Conservation (phyloP, 192 early-diverging fungal species). For the Backusella parvicylindrica region DNA sequence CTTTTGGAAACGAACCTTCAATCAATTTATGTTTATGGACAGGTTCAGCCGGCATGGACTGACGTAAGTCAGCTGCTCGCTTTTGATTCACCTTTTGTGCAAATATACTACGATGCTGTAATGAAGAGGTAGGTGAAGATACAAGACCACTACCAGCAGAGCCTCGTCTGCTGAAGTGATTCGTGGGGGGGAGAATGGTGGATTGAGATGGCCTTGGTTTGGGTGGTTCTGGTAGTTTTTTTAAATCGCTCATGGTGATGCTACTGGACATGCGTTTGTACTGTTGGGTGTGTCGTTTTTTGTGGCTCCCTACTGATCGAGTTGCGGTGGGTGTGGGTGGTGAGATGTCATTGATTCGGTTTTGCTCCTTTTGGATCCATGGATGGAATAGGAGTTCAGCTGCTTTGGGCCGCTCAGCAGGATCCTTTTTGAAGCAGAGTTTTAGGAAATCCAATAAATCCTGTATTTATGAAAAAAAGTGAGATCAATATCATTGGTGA, state of each 20-base stretch:
- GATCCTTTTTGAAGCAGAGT: constrained; percentile 82
- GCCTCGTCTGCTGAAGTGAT: not conserved
- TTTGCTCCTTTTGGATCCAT: constrained; percentile 56
- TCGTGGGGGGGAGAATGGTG: not conserved
- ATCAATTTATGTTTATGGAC: constrained; percentile 42
- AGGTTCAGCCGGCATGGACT: not conserved
- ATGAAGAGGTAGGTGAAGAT: not conserved
- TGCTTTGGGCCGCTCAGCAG: constrained; percentile 67
- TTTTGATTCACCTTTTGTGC: not conserved
- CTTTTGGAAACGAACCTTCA: constrained; percentile 53
- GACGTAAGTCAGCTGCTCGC: not conserved
- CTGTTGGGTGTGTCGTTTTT: constrained; percentile 20
- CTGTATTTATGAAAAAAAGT: constrained; percentile 5
- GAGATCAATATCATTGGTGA: not conserved
- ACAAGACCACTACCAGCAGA: not conserved
- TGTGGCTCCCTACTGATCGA: constrained; percentile 17
- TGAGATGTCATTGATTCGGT: not conserved
- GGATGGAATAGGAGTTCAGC: constrained; percentile 67
- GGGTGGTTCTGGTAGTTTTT: not conserved
- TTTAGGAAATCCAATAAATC: constrained; percentile 78
- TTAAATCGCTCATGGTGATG: not conserved
- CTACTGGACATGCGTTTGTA: not conserved
- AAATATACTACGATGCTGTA: constrained; percentile 10
- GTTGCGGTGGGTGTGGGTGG: not conserved
- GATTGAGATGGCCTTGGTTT: not conserved